phyloP scores from a whole-genome alignment of 805 yeast genomes.

The Wickerhamomyces bisporus region DNA sequence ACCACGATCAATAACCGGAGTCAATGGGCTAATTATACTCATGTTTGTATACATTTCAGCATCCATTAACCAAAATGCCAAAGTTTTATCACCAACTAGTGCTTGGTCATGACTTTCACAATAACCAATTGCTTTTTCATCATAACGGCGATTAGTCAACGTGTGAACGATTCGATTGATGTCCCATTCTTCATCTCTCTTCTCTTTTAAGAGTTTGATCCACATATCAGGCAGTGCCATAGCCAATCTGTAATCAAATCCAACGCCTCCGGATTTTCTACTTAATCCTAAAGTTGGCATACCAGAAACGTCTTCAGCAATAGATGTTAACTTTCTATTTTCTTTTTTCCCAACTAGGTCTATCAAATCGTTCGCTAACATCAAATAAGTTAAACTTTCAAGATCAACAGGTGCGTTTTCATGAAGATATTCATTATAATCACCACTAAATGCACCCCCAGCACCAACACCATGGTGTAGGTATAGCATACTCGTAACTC shows the following conservation, averaged over 20 bases:
- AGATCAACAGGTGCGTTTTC: conserved; percentile 71
- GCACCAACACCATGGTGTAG: conserved; percentile 89
- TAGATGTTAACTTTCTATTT: conserved; percentile 55
- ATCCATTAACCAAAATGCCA: conserved; percentile 98
- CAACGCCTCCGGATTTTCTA: conserved; percentile 74
- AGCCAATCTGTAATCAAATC: conserved; percentile 88
- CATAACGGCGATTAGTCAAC: conserved; percentile 81
- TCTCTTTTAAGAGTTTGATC: conserved; percentile 88
- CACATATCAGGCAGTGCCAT: conserved; percentile 99
- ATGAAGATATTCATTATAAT: conserved; percentile 85
- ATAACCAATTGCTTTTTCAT: conserved; percentile 85
- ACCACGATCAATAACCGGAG: conserved; percentile 84
- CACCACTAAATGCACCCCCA: conserved; percentile 80
- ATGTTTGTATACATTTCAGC: conserved; percentile 96
- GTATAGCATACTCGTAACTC: conserved; percentile 92
- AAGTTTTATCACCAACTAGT: conserved; percentile 90
- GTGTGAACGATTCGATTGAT: conserved; percentile 74
- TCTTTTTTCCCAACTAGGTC: conserved; percentile 41
- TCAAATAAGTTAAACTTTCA: conserved; percentile 81
- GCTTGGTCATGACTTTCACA: conserved; percentile 98
- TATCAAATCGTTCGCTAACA: conserved; percentile 84
- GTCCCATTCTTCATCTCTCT: conserved; percentile 87
- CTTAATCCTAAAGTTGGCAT: conserved; percentile 92
- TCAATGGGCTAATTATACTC: conserved; percentile 69
- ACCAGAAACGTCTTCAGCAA: conserved; percentile 97